Base-by-base conservation (phyloP, 345 rosid species). In the Salix exigua region DNA sequence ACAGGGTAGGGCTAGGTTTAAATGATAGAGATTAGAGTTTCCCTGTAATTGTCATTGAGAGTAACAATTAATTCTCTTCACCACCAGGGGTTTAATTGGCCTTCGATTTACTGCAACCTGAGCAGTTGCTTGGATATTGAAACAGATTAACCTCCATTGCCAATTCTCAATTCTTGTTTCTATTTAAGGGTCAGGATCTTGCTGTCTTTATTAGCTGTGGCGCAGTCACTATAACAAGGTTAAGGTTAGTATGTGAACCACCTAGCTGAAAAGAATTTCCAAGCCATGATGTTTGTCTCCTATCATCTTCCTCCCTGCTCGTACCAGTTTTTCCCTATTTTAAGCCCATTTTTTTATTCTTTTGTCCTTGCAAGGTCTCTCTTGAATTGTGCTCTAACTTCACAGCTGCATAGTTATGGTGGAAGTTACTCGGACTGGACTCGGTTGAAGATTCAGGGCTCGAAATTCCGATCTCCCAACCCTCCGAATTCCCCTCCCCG, bases 11-110 rank as follows among this genome's bases (percentile, higher is more conserved):
- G 48, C 46, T 78, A 79, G 77, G 78, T 60, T 68, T 72, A 28
- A 58, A 65, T 21, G 73, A n/a, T 77, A 80, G 73, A 60, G 72
- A 53, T 76, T 79, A 82, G 79, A 73, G 46, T 73, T 62, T 60
- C 77, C 81, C 74, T 82, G 81, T 82, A 71, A 77, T 75, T 84
- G 77, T 68, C 79, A 74, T 82, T 73, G 74, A 58, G 65, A 78
- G 77, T 65, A 78, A 78, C 82, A 48, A 68, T 71, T 71, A n/a
- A 40, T 50, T 77, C 46, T 70, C 42, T 68, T 48, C 25, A 23
- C 26, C 61, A 10, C 26, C 61, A 10, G 69, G 76, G 79, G 64
- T 78, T 73, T 76, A 44, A 73, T 50, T 70, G 75, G 72, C 40
- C 83, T 70, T 50, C 70, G 63, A 73, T 60, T 84, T n/a, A 72